A percentile compares a stretch with the other conserved stretches of the same genome.
Evolutionary conservation across 2,329 filamentous ascomycete genomes (phyloP).

Genomic region (Neocatenulostroma microsporum): DNA sequence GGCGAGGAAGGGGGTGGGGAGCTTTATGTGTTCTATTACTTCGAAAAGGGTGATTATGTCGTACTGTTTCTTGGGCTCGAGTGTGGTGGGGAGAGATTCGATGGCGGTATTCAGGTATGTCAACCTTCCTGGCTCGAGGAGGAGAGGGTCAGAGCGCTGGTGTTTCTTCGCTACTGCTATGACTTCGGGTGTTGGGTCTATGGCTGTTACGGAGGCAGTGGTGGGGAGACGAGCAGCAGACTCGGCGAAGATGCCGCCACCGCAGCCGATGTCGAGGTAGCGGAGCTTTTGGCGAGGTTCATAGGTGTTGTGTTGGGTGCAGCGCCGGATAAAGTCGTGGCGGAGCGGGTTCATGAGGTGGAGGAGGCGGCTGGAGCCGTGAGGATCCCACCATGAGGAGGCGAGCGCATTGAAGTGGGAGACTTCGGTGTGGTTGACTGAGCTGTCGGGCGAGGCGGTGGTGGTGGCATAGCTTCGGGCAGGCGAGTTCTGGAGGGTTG

Average conservation of each 20-base stretch:
- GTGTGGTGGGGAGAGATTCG: slow-evolving; percentile 51
- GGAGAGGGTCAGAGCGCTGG: slow-evolving; percentile 62
- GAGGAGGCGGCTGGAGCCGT: slow-evolving; percentile 82
- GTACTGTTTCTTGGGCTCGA: slow-evolving; percentile 42
- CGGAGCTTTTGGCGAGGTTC: slow-evolving; percentile 40
- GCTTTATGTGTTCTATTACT: slow-evolving; percentile 85
- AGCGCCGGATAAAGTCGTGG: slow-evolving; percentile 78
- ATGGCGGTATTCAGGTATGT: slow-evolving; percentile 69
- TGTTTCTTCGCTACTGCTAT: slow-evolving; percentile 69
- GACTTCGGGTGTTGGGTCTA: slow-evolving; percentile 70
- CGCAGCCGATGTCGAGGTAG: slow-evolving; percentile 90
- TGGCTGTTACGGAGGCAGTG: slow-evolving; percentile 60
- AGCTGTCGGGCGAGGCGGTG: slow-evolving; percentile 35
- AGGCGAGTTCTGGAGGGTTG: too few relatives aligned
- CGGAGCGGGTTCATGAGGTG: slow-evolving; percentile 98
- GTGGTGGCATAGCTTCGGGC: too few relatives aligned
- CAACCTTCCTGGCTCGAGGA: slow-evolving; percentile 50
- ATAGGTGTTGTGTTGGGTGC: slow-evolving; percentile 46
- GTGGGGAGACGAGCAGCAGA: slow-evolving; percentile 62
- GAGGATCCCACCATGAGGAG: slow-evolving; percentile 93
- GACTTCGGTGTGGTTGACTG: slow-evolving; percentile 81
- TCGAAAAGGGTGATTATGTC: slow-evolving; percentile 87
- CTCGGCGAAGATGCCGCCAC: slow-evolving; percentile 94
- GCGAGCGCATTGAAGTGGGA: slow-evolving; percentile 92
- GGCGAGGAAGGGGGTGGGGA: slow-evolving; percentile 65